Base-by-base conservation (phyloP, 2,329 filamentous ascomycete species). In the Arthrinium phaeospermum region DNA sequence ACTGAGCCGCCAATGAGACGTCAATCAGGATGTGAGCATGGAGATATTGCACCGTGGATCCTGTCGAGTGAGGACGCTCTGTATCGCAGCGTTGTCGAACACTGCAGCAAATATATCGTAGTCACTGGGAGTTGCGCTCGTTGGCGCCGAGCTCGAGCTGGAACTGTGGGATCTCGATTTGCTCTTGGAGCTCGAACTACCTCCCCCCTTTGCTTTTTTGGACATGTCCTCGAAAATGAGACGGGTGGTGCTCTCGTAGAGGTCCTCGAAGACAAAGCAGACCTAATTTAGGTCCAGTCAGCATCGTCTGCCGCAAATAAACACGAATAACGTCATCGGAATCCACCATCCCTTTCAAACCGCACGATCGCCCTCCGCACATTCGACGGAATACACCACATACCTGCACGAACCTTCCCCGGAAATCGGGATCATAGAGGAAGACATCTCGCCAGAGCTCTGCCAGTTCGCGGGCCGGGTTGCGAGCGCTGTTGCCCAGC, bases 381-480 rank as follows among this genome's bases (percentile, higher is more conserved):
- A 34, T 6, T 22, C 57, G 41, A 68, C 67, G n/a, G 47, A 68
- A 68, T 30, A 8, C 27, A 16, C 27, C 22, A 70, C 68, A 12
- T 70, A 70, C 88, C 75, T 89, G 87, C 70, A 85, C 80, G 77
- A 93, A 91, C 72, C 90, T 88, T 24, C 91, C 90, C 19, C 88
- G 84, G 49, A 92, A 86, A 72, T 91, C 90, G 0, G 88, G 86
- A 74, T 91, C 89, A 79, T 89, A 90, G 61, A 91, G 84, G 61
- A 92, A 85, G 14, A 91, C 84, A 74, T 93, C 90, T 67, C 90
- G 86, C 91, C 91, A 93, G 69, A 92, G 85, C 80, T 90, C 87
- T 46, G 90, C 90, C 71, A 92, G 83, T 79, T 92, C 90, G 77
- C 87, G 86, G 0, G 91, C 88, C 53, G 91, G 91, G 79, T 93